Evolutionary conservation across 768 basidiomycete species (phyloP), one percentile per base, ranked within the genome.

Genomic region (Sistotremastrum niveocremeum): DNA sequence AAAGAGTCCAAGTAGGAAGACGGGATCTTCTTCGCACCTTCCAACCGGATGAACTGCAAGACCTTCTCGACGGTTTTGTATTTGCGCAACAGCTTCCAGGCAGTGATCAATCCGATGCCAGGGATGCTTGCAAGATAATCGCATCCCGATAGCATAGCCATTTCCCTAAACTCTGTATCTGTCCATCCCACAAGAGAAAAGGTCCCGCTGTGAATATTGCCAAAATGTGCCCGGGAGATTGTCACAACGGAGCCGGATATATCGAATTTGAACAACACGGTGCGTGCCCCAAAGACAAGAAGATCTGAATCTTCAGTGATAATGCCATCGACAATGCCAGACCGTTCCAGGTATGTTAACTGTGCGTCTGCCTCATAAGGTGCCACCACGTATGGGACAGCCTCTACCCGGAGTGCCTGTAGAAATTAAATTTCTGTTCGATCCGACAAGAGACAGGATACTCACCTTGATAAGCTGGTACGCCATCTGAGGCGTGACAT

Each of bases 311-410:
- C 95, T 64, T 99, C 95, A 2, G 95, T 98, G 53, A 99, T 74
- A 60, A 99, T 82, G 2, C 81, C 95, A 59, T 93, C 83, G 37
- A 90, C 86, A 34, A 85, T 56, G 11, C 88, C 88, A 38, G 68
- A 61, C 42, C 76, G 76, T 58, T 98, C 95, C 39, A 99, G 74
- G 63, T 84, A 97, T 39, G 88, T 84, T 47, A 99, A 74, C 61
- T 99, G 95, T 1, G 95, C 90, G 57, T 99, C 95, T 1, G 95
- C 95, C 69, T 99, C 95, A 61, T 98, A 99, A 0, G 95, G 95
- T 4, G 95, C 94, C 11, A 98, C 95, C 36, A 98, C 68, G 58
- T 94, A 95, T 12, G 73, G 60, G 6, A 98, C 74, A 11, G 66
- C 64, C 57, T 95, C 93, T 7, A 83, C 85, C 41, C 74, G 74